phyloP scores from a whole-genome alignment of 495 filamentous ascomycete genomes.

The Penicillium lagena region DNA sequence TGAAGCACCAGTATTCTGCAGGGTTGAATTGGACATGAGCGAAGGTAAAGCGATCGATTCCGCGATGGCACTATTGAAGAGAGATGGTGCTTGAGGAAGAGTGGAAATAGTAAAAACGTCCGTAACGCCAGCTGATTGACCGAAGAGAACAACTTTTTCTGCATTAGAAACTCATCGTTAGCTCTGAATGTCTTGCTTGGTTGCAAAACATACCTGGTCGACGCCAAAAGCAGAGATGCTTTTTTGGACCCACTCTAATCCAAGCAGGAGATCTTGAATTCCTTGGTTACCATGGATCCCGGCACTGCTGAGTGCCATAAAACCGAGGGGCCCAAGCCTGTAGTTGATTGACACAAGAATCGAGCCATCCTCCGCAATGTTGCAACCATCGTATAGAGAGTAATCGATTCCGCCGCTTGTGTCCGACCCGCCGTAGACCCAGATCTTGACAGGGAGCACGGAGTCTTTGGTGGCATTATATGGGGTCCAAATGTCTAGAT shows the following conservation, averaged over 20 bases:
- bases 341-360: slow-evolving; percentile 39
- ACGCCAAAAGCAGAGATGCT: slow-evolving; percentile 28
- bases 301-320: slow-evolving; percentile 17
- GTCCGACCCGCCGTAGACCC: slow-evolving; percentile 30
- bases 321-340: slow-evolving; percentile 27
- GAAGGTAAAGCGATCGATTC: slow-evolving; percentile 29
- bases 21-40: slow-evolving; percentile 5
- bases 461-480: slow-evolving; percentile 24
- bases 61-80: slow-evolving; percentile 25
- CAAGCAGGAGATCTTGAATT: slow-evolving; percentile 19
- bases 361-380: slow-evolving; percentile 21
- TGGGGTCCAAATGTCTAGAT: slow-evolving; percentile 23
- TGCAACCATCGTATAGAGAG: slow-evolving; percentile 33
- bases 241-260: slow-evolving; percentile 22
- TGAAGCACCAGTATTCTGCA: slow-evolving; percentile 8
- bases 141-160: slow-evolving; percentile 32
- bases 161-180: background rate
- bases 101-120: slow-evolving; percentile 24
- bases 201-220: slow-evolving; percentile 13
- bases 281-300: slow-evolving; percentile 22
- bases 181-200: background rate
- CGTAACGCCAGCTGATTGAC: slow-evolving; percentile 34
- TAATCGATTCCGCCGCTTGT: slow-evolving; percentile 12
- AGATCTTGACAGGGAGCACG: slow-evolving; percentile 35
- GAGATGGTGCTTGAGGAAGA: slow-evolving; percentile 24